Percentiles rank a stretch among this genome's conserved stretches.
Evolutionary conservation across 2,329 filamentous ascomycete species (phyloP).

Genomic region (Periglandula ipomoeae): DNA sequence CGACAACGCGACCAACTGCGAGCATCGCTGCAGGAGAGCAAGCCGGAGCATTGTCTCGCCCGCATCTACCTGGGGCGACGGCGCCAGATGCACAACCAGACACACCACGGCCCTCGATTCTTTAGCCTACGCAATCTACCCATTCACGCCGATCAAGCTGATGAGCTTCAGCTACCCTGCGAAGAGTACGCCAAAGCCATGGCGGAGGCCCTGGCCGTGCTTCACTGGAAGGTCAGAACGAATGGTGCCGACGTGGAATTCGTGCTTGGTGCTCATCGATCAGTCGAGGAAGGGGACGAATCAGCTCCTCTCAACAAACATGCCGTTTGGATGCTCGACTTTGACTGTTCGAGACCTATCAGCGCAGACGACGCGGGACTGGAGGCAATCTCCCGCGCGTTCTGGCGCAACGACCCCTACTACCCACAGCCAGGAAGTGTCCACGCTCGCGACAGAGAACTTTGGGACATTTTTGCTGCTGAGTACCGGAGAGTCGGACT

Average conservation of each 20-base stretch:
- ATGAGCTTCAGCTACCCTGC: constrained; percentile 26
- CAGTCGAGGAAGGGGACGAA: neutral
- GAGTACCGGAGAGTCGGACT: constrained; percentile 4
- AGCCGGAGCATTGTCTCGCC: constrained; percentile 37
- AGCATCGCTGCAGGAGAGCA: constrained; percentile 14
- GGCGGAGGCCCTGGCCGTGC: constrained; percentile 38
- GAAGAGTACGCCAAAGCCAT: constrained; percentile 32
- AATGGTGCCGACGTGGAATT: constrained; percentile 49
- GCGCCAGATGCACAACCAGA: neutral
- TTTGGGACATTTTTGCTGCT: constrained; percentile 4
- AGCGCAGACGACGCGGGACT: constrained; percentile 30
- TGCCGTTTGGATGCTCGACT: constrained; percentile 37
- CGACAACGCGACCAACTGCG: neutral
- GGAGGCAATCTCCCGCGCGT: constrained; percentile 30
- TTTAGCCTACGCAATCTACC: constrained; percentile 40
- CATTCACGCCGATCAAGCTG: constrained; percentile 40
- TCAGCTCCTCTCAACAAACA: constrained; percentile 21
- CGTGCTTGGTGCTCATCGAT: constrained; percentile 30
- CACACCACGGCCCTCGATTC: constrained; percentile 5
- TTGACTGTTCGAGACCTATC: constrained; percentile 29
- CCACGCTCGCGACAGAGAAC: neutral
- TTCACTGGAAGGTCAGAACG: constrained; percentile 38
- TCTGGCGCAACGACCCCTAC: constrained; percentile 42
- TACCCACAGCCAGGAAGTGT: constrained; percentile 31
- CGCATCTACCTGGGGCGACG: constrained; percentile 38